phyloP scores from a whole-genome alignment of 495 filamentous ascomycete species.

The Staphylotrichum tortipilum region DNA sequence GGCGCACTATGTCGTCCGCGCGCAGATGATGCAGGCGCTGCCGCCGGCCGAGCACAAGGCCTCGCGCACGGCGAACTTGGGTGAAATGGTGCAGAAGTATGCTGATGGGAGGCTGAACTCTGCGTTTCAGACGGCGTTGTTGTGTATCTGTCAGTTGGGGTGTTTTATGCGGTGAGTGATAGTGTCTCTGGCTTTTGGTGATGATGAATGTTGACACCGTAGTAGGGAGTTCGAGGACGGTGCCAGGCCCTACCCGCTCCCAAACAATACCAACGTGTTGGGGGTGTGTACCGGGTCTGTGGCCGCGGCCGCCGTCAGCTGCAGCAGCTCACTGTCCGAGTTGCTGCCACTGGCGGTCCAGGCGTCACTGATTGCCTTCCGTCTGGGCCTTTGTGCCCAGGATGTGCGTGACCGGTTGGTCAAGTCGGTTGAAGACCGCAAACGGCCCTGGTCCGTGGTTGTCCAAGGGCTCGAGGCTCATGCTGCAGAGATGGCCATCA shows the following conservation, averaged over 20 bases:
- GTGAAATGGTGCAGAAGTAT: neutral
- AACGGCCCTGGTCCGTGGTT: conserved; percentile 35
- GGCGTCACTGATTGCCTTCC: conserved; percentile 57
- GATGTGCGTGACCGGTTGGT: conserved; percentile 35
- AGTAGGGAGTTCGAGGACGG: neutral
- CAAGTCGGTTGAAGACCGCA: conserved; percentile 34
- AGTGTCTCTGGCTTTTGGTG: too few relatives aligned
- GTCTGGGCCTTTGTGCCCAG: conserved; percentile 50
- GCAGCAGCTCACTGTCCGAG: conserved; percentile 50
- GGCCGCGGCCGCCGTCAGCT: conserved; percentile 57
- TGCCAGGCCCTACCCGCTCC: conserved; percentile 4
- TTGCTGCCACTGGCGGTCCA: conserved; percentile 56
- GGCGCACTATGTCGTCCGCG: neutral
- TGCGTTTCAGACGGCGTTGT: conserved; percentile 52
- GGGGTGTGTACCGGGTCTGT: conserved; percentile 63
- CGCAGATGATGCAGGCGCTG: neutral
- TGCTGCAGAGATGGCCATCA: neutral
- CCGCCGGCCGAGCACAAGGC: neutral
- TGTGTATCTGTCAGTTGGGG: conserved; percentile 57
- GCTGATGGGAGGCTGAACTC: conserved; percentile 36
- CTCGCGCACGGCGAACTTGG: neutral
- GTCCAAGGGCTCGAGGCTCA: conserved; percentile 11
- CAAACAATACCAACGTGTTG: conserved; percentile 37
- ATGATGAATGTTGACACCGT: neutral
- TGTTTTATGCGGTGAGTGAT: conserved; percentile 61